phyloP scores from a whole-genome alignment of 345 rosid species.

The Brassica juncea region DNA sequence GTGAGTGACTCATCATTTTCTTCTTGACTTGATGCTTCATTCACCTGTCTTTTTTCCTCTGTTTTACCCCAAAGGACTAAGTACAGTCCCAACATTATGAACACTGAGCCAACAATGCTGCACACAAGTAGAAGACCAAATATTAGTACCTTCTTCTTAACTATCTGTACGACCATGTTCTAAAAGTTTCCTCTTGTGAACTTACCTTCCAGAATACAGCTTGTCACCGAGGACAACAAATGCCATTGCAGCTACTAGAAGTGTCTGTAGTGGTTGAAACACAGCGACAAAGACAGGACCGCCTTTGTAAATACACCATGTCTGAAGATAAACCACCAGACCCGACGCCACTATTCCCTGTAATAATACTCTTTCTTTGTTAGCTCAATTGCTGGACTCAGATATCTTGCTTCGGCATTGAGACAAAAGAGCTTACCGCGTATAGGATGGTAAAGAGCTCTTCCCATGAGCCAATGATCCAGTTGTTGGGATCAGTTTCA shows the following conservation, averaged over 20 bases:
- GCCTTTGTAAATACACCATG: conserved; percentile 77
- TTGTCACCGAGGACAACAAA: conserved; percentile 65
- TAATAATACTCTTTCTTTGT: neutral
- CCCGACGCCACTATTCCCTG: conserved; percentile 82
- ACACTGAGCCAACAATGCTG: conserved; percentile 60
- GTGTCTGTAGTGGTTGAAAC: conserved; percentile 76
- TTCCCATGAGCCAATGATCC: conserved; percentile 69
- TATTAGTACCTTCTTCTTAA: neutral
- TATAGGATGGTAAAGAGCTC: conserved; percentile 83
- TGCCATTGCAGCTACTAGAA: conserved; percentile 72
- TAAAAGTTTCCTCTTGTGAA: neutral
- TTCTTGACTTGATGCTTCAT: conserved; percentile 25
- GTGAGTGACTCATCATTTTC: conserved; percentile 43
- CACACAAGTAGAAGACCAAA: neutral
- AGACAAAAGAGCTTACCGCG: conserved; percentile 46
- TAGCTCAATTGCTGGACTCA: neutral
- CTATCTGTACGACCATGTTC: neutral
- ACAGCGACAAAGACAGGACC: conserved; percentile 79
- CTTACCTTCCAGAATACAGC: conserved; percentile 67
- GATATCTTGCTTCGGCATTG: neutral
- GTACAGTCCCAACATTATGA: conserved; percentile 60
- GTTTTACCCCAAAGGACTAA: conserved; percentile 65
- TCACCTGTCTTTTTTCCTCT: conserved; percentile 45
- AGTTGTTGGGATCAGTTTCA: conserved; percentile 57
- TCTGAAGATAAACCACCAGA: conserved; percentile 62